Evolutionary conservation across 768 basidiomycete species (phyloP), one percentile per base, ranked within the genome.

Genomic region (Hypholoma fasciculare): DNA sequence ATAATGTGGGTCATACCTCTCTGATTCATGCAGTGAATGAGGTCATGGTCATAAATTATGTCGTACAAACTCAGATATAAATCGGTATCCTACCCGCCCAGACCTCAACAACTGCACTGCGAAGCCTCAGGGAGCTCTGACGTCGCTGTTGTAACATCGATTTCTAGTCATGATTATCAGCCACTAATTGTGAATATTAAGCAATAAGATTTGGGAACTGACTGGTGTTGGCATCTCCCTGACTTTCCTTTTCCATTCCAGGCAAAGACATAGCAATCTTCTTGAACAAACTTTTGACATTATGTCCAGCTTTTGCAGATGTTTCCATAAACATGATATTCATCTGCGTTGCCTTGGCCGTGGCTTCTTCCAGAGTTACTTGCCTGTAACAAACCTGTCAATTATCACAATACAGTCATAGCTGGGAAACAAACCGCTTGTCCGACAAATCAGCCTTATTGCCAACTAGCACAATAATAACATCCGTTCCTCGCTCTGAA

Each of bases 271-370:
- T 88, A 1, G 97, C 97, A 63, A 99, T 99, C 82, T 98, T 98
- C 80, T 98, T 96, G 82, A 99, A 99, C 64, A 99, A 74, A 63
- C 92, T 92, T 79, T 99, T 99, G 60, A 99, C 97, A 63, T 99
- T 99, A 72, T 98, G 97, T 2, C 97, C 97, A 7, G 97, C 97
- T 72, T 99, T 99, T 30, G 97, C 97, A 27, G 94, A 97, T 8
- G 97, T 98, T 76, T 99, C 97, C 89, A 98, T 98, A 70, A 96
- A 97, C 89, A 98, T 93, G 64, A 98, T 93, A 67, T 88, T 89
- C 61, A 97, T 77, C 71, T 96, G 89, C 46, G 92, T 89, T 13
- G 95, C 83, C 69, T 94, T 94, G 46, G 88, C 85, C 23, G 96
- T 96, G 11, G 96, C 94, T 70, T 98, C 97, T 71, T 99, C 97